Conservation (phyloP, 2,329 filamentous ascomycete species). For the Aspergillus fischeri region DNA sequence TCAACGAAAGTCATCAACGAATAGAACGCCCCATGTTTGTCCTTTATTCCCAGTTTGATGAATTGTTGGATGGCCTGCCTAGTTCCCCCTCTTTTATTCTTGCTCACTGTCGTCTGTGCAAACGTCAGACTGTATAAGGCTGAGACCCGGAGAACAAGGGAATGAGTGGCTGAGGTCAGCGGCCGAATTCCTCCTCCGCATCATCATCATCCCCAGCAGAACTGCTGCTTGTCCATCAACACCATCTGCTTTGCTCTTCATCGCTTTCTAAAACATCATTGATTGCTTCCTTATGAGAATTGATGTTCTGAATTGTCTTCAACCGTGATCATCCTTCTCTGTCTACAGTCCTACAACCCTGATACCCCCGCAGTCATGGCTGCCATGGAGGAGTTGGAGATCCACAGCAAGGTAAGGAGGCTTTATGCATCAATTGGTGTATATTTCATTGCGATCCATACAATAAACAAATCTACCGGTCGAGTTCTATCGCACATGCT, state of each 20-base stretch:
- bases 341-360: slow-evolving; percentile 5
- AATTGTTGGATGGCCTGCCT: not conserved
- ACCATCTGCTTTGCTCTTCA: slow-evolving; percentile 1
- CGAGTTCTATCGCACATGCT: slow-evolving; percentile 10
- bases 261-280: not conserved
- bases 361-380: slow-evolving; percentile 58
- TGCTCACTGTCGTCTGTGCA: not conserved
- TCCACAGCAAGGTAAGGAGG: slow-evolving; percentile 83
- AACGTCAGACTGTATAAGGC: not conserved
- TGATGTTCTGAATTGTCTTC: not conserved
- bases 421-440: not conserved
- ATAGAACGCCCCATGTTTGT: not conserved
- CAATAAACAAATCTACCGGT: not conserved
- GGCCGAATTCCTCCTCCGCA: not conserved
- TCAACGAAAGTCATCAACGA: not conserved
- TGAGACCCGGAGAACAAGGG: not conserved
- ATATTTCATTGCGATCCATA: not conserved
- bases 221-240: not conserved
- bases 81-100: not conserved
- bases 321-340: not conserved
- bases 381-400: slow-evolving; percentile 92
- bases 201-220: not conserved
- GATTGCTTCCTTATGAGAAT: not conserved
- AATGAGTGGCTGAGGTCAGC: not conserved
- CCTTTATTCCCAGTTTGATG: too few relatives aligned